Evolutionary conservation across 345 rosid species (phyloP).

Genomic region (Heritiera littoralis): DNA sequence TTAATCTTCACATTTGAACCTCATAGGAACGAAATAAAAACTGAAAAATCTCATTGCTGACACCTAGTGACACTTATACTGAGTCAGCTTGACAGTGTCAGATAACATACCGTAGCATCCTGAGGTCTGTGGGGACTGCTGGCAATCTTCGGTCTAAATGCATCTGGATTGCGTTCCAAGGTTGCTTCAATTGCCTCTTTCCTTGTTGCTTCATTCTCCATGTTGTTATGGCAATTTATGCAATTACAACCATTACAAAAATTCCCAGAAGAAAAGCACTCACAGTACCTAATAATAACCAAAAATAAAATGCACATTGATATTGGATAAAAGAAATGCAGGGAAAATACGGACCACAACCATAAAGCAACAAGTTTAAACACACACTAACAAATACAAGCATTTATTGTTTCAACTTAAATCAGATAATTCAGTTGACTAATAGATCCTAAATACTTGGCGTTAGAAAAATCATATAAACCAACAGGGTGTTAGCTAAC

Average conservation of each 20-base stretch:
- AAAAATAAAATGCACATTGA: not conserved
- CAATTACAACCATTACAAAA: conserved; percentile 84
- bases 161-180: conserved; percentile 72
- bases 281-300: conserved; percentile 60
- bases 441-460: conserved; percentile 2
- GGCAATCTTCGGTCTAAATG: conserved; percentile 32
- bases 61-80: not conserved
- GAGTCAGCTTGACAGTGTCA: not conserved
- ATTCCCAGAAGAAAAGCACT: conserved; percentile 78
- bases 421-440: not conserved
- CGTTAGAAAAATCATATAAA: not conserved
- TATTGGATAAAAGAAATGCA: not conserved
- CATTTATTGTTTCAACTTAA: not conserved
- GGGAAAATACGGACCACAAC: not conserved
- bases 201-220: conserved; percentile 56
- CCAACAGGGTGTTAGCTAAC: not conserved
- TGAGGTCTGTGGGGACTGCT: conserved; percentile 25
- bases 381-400: not conserved
- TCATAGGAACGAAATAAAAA: not conserved
- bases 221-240: conserved; percentile 68
- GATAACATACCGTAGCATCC: conserved; percentile 17
- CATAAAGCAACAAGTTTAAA: not conserved
- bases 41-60: not conserved
- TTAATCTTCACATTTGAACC: not conserved
- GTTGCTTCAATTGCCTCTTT: conserved; percentile 54